Conservation (phyloP, 768 basidiomycete genomes). For the Tulasnella sp. region DNA sequence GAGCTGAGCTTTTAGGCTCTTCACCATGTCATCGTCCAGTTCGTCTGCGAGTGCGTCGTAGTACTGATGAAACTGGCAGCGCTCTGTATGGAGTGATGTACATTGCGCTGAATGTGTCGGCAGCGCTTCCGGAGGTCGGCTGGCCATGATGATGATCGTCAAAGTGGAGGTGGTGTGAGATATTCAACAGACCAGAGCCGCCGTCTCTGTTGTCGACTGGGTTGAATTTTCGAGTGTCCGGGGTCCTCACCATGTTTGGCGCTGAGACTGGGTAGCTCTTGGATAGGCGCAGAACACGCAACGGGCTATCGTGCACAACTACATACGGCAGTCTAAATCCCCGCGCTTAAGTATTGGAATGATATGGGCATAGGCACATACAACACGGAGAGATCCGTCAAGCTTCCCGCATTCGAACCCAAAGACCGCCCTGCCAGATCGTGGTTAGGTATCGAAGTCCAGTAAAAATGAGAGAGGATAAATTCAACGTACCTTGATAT, state of each 20-base stretch:
- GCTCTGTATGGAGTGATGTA: not conserved
- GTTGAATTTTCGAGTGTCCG: too few species aligned
- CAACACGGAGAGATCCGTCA: not conserved
- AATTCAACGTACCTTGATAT: constrained; percentile 39
- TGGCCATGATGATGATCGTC: not conserved
- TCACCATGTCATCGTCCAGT: not conserved
- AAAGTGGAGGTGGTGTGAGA: too few species aligned
- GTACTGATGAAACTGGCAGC: not conserved
- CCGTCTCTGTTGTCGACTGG: too few species aligned
- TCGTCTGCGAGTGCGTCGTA: not conserved
- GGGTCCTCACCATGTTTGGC: too few species aligned
- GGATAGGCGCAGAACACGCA: too few species aligned
- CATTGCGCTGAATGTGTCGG: not conserved
- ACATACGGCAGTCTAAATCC: too few species aligned
- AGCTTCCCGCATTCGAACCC: not conserved
- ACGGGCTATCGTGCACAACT: too few species aligned
- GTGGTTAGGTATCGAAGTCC: not conserved
- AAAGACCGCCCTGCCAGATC: not conserved
- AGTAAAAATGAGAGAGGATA: not conserved
- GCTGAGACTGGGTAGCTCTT: too few species aligned
- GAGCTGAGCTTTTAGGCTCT: not conserved
- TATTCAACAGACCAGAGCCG: too few species aligned
- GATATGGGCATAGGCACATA: not conserved
- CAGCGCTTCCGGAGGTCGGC: not conserved
- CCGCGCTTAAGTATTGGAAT: too few species aligned